Evolutionary conservation across 2,329 filamentous ascomycete species (phyloP).

Genomic region (Dothideomycetes sp.): DNA sequence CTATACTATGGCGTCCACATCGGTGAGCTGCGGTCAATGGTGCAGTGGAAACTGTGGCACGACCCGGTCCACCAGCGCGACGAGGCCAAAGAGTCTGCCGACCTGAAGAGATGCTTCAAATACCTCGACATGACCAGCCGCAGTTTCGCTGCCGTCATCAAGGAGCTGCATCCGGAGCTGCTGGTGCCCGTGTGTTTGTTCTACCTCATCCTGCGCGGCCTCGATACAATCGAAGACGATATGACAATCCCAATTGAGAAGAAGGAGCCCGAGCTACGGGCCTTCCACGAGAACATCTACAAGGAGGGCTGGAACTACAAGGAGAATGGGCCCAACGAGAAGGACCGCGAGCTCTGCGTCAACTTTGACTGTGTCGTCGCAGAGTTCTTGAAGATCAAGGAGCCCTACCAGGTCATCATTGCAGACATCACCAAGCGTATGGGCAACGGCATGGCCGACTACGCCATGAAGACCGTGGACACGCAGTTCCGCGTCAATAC

Average conservation of each 20-base stretch:
- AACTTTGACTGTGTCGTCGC: conserved; percentile 80
- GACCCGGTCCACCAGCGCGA: conserved; percentile 82
- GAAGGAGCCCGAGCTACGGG: conserved; percentile 77
- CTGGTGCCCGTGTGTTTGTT: conserved; percentile 82
- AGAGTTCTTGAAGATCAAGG: conserved; percentile 83
- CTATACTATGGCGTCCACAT: conserved; percentile 24
- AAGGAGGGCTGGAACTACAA: conserved; percentile 83
- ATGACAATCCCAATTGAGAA: conserved; percentile 74
- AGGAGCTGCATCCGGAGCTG: conserved; percentile 90
- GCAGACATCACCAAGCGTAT: conserved; percentile 87
- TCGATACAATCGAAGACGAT: conserved; percentile 98
- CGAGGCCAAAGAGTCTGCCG: conserved; percentile 59
- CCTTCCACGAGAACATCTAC: conserved; percentile 70
- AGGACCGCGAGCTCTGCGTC: conserved; percentile 83
- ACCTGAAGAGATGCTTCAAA: conserved; percentile 72
- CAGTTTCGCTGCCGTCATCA: conserved; percentile 85
- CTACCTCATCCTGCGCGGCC: conserved; percentile 81
- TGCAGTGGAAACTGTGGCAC: conserved; percentile 72
- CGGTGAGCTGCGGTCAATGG: conserved; percentile 24
- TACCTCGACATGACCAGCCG: conserved; percentile 81
- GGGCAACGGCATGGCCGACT: conserved; percentile 98
- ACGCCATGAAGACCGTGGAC: conserved; percentile 57
- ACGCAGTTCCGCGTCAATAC: conserved; percentile 64
- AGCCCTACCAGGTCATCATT: conserved; percentile 74
- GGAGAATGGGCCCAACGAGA: conserved; percentile 80